Evolutionary conservation across 1,284 basidiomycete species (phyloP), one percentile per base, ranked within the genome.

Genomic region (Neonothopanus nambi): DNA sequence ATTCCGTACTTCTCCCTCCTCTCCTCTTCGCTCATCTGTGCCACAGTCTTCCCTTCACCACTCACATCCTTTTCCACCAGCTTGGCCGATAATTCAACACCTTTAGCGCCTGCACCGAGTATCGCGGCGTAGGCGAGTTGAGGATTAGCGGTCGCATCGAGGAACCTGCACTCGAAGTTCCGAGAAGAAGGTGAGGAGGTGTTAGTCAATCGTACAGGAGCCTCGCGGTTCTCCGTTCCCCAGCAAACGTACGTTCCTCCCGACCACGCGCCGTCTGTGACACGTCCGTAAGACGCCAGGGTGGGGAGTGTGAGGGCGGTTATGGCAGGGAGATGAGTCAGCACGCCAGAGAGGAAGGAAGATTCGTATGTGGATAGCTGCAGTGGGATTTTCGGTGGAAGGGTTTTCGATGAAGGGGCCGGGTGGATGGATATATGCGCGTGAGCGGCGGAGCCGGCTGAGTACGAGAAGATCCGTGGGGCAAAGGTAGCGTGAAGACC

Each of bases 161-260:
- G 60, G 33, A 74, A 71, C 59, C 78, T 80, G 45, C 87, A 62
- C 65, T 90, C 88, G 55, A 89, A 86, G 63, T 85, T 80, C 41
- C 78, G 72, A 15, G 71, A 72, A 1, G 70, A 69, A 5, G 73
- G 73, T 1, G 74, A 74, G 3, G 65, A 57, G 2, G 74, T 68
- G 44, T 82, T 85, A 52, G 78, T 78, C 21, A 87, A 66, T 3
- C 87, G 82, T 6, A 90, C 64, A 1, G 85, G 81, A 0, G 76
- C 71, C 63, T 89, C 87, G 47, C 82, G 79, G 65, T 87, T 86
- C 52, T 89, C 83, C 3, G 76, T 75, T 0, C 87, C 88, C 85
- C 85, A 89, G 55, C 69, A 75, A 39, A 82, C 75, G 63, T 81
- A 87, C 0, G 85, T 89, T 5, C 87, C 87, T 24, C 88, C 85